Evolutionary conservation across 768 basidiomycete genomes (phyloP).

Genomic region (Phylloporus sp.): DNA sequence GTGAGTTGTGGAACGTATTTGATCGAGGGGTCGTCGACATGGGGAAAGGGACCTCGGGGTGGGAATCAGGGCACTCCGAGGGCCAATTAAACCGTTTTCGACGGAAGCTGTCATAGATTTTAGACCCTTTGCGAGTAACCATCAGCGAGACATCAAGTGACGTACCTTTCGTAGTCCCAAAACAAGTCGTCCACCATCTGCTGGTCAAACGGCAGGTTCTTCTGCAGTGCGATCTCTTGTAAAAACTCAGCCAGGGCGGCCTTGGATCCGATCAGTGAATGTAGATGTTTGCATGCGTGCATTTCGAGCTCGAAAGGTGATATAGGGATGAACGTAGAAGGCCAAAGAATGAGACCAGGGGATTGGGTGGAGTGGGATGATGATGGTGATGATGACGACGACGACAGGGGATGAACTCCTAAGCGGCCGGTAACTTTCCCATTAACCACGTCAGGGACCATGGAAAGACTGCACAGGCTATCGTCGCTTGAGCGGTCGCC

Average conservation of each 20-base stretch:
- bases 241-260: conserved; percentile 53
- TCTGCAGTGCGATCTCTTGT: conserved; percentile 29
- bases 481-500: conserved; percentile 29
- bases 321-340: conserved; percentile 56
- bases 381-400: too few species aligned
- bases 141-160: not conserved
- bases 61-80: conserved; percentile 37
- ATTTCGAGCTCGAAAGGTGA: conserved; percentile 62
- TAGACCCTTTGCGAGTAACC: conserved; percentile 5
- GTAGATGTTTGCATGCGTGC: conserved; percentile 69
- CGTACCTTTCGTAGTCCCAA: conserved; percentile 38
- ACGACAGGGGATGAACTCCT: conserved; percentile 27
- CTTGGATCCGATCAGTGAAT: conserved; percentile 60
- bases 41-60: conserved; percentile 22
- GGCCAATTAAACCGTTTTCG: conserved; percentile 71
- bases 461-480: conserved; percentile 14
- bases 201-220: conserved; percentile 17
- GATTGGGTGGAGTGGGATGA: conserved; percentile 44
- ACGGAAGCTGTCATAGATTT: conserved; percentile 48
- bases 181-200: conserved; percentile 25
- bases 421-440: conserved; percentile 38
- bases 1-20: conserved; percentile 15
- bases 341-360: conserved; percentile 60
- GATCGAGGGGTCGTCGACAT: conserved; percentile 22
- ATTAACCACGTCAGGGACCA: conserved; percentile 29